phyloP scores from a whole-genome alignment of 2,329 filamentous ascomycete species.

The Ophiognomonia clavigignenti-juglandacearum region DNA sequence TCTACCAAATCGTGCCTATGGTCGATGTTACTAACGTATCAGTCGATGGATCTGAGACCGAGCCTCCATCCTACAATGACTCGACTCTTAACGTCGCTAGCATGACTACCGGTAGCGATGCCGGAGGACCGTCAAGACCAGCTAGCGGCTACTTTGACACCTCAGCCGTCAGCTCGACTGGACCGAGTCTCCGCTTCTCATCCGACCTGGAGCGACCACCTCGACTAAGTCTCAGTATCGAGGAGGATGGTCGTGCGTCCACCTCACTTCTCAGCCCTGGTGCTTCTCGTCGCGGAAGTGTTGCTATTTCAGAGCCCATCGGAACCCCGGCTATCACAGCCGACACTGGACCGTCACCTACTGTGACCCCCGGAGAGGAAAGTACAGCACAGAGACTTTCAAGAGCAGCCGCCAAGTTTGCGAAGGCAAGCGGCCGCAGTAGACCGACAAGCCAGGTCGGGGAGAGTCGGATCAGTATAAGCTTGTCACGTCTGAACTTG shows the following conservation, averaged over 20 bases:
- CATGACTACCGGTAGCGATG: conserved; percentile 24
- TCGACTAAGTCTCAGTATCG: conserved; percentile 43
- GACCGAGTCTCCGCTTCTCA: conserved; percentile 51
- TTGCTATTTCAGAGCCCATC: conserved; percentile 41
- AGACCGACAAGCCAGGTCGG: conserved; percentile 55
- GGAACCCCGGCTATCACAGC: conserved; percentile 14
- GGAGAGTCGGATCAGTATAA: conserved; percentile 53
- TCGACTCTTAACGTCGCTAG: conserved; percentile 37
- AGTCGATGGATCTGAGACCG: conserved; percentile 39
- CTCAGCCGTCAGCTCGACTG: conserved; percentile 30
- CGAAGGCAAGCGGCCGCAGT: conserved; percentile 41
- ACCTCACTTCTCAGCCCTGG: conserved; percentile 24
- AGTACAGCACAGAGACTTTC: conserved; percentile 49
- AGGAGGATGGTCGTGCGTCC: conserved; percentile 32
- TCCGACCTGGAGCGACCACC: conserved; percentile 45
- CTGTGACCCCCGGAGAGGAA: conserved; percentile 47
- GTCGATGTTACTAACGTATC: conserved; percentile 57
- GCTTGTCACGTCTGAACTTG: conserved; percentile 50
- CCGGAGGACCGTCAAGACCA: conserved; percentile 27
- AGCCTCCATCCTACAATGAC: conserved; percentile 57
- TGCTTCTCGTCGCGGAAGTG: conserved; percentile 45
- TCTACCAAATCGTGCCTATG: conserved; percentile 91
- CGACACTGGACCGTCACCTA: conserved; percentile 31
- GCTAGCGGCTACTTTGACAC: conserved; percentile 43
- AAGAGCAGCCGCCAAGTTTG: conserved; percentile 52